Percentiles rank a stretch among this genome's conserved stretches.
These are phyloP conservation scores for Leptodontidium sp. DNA, from an alignment of 2,329 filamentous ascomycete genomes.

Conservation along the genomic window DNA sequence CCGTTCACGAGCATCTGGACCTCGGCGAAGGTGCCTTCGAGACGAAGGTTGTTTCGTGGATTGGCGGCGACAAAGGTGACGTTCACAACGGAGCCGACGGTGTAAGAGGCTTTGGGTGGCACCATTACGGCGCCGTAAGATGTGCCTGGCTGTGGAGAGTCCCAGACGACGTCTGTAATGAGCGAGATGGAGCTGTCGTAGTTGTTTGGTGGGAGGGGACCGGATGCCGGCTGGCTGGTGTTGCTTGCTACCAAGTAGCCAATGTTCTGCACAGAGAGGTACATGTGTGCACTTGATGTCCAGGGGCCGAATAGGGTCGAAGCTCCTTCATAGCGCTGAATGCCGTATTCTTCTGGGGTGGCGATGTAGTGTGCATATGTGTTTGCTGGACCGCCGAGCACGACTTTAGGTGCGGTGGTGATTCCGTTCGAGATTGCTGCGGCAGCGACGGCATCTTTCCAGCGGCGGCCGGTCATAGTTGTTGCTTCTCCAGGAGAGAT, in stretches of 20 bases:
- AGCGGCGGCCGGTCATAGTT: conserved; percentile 89
- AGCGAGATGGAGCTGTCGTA: conserved; percentile 76
- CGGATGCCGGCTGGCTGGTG: conserved; percentile 51
- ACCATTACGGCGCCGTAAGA: conserved; percentile 73
- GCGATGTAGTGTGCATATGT: conserved; percentile 82
- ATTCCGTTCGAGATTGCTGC: conserved; percentile 44
- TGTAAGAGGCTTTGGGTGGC: conserved; percentile 62
- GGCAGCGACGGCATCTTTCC: conserved; percentile 71
- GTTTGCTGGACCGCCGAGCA: conserved; percentile 88
- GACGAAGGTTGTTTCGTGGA: conserved; percentile 83
- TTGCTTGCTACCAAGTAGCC: conserved; percentile 66
- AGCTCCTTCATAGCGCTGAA: conserved; percentile 93
- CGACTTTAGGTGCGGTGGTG: conserved; percentile 69
- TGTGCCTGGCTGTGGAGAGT: conserved; percentile 69
- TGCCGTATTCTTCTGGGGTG: conserved; percentile 79
- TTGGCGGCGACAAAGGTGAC: conserved; percentile 85
- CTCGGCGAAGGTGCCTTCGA: conserved; percentile 79
- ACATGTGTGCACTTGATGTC: conserved; percentile 85
- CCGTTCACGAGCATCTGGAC: conserved; percentile 66
- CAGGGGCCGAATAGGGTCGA: conserved; percentile 87
- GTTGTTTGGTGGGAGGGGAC: conserved; percentile 82
- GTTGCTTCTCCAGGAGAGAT: conserved; percentile 86
- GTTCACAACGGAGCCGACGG: conserved; percentile 67
- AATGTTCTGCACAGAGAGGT: conserved; percentile 76
- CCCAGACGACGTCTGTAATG: conserved; percentile 81